Evolutionary conservation across 1,284 basidiomycete genomes (phyloP).

Genomic region (Naganishia cerealis): DNA sequence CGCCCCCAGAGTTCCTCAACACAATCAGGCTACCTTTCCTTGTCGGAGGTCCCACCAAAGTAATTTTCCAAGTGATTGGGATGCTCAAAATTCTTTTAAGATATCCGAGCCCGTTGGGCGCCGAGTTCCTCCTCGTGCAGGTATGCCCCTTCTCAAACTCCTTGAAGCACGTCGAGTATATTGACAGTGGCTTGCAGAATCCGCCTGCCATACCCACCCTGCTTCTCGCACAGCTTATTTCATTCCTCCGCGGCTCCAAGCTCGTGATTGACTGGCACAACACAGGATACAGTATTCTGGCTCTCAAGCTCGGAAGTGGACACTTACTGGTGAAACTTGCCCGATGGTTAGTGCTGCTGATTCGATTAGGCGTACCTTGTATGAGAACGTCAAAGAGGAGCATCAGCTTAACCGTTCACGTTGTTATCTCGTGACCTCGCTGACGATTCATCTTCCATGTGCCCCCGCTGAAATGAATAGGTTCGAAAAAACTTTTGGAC

Average conservation of each 20-base stretch:
- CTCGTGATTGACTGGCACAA: constrained; percentile 99
- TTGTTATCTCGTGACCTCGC: not conserved
- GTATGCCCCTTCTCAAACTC: constrained; percentile 56
- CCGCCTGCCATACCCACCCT: constrained; percentile 95
- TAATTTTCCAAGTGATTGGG: constrained; percentile 66
- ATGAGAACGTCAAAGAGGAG: not conserved
- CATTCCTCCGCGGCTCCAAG: constrained; percentile 68
- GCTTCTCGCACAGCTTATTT: constrained; percentile 75
- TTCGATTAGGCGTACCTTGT: not conserved
- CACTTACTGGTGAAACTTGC: constrained; percentile 74
- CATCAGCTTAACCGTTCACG: not conserved
- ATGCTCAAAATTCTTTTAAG: constrained; percentile 63
- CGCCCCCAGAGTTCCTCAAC: not conserved
- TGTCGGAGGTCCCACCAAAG: constrained; percentile 71
- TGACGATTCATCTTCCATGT: not conserved
- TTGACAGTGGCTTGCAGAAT: constrained; percentile 62
- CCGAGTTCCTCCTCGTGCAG: constrained; percentile 86
- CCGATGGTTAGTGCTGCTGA: constrained; percentile 60
- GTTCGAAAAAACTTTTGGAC: constrained; percentile 77
- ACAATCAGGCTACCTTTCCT: constrained; percentile 20
- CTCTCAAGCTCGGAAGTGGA: constrained; percentile 68
- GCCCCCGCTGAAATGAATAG: constrained; percentile 54
- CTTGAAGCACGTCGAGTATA: not conserved
- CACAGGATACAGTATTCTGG: constrained; percentile 88
- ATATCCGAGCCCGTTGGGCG: constrained; percentile 53